Conservation (phyloP, 345 rosid genomes). For the Moricandia arvensis region DNA sequence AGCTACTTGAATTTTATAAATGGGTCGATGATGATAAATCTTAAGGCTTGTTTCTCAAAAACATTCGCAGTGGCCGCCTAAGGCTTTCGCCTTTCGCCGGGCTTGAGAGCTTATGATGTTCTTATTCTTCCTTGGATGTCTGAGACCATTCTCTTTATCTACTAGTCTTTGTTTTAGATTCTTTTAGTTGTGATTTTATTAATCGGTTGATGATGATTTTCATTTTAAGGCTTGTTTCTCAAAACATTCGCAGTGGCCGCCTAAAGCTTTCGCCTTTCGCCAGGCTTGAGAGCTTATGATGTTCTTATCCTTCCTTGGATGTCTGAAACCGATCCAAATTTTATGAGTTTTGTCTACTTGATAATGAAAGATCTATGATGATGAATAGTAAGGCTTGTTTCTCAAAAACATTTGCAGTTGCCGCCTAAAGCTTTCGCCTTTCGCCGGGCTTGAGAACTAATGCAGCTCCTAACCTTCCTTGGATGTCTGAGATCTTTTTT, state of each 20-base stretch:
- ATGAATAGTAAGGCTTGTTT: conserved; percentile 51
- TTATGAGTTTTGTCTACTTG: not conserved
- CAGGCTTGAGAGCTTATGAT: conserved; percentile 60
- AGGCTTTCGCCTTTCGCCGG: conserved; percentile 68
- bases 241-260: conserved; percentile 87
- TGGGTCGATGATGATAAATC: not conserved
- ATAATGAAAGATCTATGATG: conserved; percentile 38
- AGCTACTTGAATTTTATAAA: not conserved
- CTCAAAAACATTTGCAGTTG: conserved; percentile 86
- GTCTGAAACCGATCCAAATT: conserved; percentile 16
- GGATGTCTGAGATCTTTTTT: conserved; percentile 41
- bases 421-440: conserved; percentile 82
- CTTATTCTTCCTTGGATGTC: conserved; percentile 45
- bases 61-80: conserved; percentile 90
- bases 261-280: conserved; percentile 74
- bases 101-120: not conserved
- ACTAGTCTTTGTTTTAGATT: no score
- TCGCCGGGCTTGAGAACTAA: conserved; percentile 60
- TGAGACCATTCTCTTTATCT: not conserved
- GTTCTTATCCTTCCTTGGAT: conserved; percentile 65
- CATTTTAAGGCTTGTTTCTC: conserved; percentile 60
- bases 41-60: conserved; percentile 63
- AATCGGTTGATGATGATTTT: conserved; percentile 42
- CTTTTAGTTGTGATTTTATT: no score
- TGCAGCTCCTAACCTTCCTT: conserved; percentile 62